A percentile compares a stretch with the other conserved stretches of the same genome.
Conservation (phyloP, 1,284 basidiomycete species). For the Abortiporus biennis region DNA sequence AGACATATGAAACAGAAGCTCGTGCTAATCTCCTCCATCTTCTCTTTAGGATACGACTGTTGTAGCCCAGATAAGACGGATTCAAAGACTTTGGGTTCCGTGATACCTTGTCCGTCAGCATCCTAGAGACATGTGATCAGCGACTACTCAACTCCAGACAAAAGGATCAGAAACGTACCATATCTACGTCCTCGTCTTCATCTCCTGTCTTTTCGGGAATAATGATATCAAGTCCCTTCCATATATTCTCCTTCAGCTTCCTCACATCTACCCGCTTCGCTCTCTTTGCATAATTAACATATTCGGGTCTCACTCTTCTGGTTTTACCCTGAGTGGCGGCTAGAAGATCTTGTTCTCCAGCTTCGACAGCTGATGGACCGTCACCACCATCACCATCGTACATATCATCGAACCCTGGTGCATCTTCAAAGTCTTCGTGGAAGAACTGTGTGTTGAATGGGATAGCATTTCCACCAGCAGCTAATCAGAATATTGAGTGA, state of each 20-base stretch:
- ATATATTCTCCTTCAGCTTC: conserved; percentile 97
- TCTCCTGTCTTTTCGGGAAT: conserved; percentile 31
- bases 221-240: conserved; percentile 82
- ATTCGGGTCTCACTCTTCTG: conserved; percentile 79
- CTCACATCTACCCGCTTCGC: conserved; percentile 97
- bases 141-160: too few species aligned
- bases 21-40: conserved; percentile 97
- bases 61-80: conserved; percentile 82
- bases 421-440: conserved; percentile 87
- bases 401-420: conserved; percentile 69
- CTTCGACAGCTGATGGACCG: conserved; percentile 39
- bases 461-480: conserved; percentile 43
- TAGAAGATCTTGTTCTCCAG: conserved; percentile 81
- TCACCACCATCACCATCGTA: conserved; percentile 54
- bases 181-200: conserved; percentile 41
- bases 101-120: conserved; percentile 36
- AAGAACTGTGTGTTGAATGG: conserved; percentile 98
- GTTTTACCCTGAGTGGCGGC: conserved; percentile 77
- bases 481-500: conserved; percentile 19
- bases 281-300: conserved; percentile 92
- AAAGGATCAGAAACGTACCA: conserved; percentile 44
- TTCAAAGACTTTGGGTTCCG: conserved; percentile 74
- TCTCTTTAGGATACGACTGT: conserved; percentile 82
- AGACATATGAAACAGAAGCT: conserved; percentile 99
- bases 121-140: conserved; percentile 33